Conservation (phyloP, 768 basidiomycete species). For the Pleurotus djamor region DNA sequence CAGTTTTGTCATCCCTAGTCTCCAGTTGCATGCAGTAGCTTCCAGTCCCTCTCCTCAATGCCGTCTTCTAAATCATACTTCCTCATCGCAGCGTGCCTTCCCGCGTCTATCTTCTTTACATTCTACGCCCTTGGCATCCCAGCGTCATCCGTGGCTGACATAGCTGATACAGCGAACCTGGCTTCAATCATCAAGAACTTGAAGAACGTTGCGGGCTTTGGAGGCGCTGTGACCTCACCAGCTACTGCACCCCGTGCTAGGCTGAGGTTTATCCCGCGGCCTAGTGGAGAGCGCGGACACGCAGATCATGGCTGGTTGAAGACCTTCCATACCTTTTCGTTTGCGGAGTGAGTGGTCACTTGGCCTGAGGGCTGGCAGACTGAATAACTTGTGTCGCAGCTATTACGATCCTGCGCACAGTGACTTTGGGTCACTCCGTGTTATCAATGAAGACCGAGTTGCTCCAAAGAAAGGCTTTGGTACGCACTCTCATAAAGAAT, state of each 20-base stretch:
- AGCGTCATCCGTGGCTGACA: conserved; percentile 2
- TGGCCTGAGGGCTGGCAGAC: background rate
- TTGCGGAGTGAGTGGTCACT: conserved; percentile 50
- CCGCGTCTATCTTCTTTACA: background rate
- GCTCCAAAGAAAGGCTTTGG: conserved; percentile 77
- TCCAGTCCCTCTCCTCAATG: background rate
- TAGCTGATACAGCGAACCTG: conserved; percentile 10
- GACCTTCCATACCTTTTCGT: conserved; percentile 84
- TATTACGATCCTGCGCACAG: conserved; percentile 62
- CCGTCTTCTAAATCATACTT: background rate
- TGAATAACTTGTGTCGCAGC: conserved; percentile 20
- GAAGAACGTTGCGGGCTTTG: background rate
- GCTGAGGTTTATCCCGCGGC: conserved; percentile 49
- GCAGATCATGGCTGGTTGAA: conserved; percentile 88
- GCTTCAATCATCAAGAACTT: background rate
- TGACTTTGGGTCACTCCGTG: conserved; percentile 72
- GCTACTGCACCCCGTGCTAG: conserved; percentile 21
- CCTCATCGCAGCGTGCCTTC: background rate
- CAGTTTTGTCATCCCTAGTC: no score
- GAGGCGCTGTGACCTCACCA: background rate
- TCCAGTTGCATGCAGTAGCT: no score
- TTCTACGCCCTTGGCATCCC: background rate
- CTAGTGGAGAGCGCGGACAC: conserved; percentile 63
- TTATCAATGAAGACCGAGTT: conserved; percentile 95
- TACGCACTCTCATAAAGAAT: conserved; percentile 78